These are phyloP conservation scores for Tetracladium setigerum DNA, from an alignment of 495 filamentous ascomycete genomes.

Conservation along the genomic window DNA sequence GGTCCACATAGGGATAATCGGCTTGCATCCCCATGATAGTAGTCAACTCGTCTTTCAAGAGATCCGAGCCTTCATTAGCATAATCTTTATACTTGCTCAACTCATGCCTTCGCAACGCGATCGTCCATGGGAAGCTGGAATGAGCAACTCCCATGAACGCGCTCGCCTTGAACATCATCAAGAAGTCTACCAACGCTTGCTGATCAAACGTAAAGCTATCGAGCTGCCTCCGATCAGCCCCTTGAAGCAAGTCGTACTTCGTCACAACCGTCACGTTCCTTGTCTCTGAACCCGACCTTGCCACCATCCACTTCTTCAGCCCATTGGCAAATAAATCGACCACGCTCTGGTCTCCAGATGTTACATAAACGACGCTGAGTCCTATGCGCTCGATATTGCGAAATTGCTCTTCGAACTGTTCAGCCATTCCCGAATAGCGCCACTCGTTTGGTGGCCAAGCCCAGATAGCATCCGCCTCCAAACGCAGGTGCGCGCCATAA, in stretches of 20 bases:
- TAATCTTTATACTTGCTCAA: too few species aligned
- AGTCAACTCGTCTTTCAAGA: too few species aligned
- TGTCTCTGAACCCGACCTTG: not conserved
- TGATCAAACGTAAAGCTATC: slow-evolving; percentile 14
- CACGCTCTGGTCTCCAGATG: too few species aligned
- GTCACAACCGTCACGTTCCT: slow-evolving; percentile 12
- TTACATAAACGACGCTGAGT: slow-evolving; percentile 12
- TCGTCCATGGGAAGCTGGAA: slow-evolving; percentile 19
- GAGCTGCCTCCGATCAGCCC: slow-evolving; percentile 6
- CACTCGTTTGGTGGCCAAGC: slow-evolving; percentile 14
- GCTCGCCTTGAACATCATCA: slow-evolving; percentile 14
- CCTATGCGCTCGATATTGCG: slow-evolving; percentile 9
- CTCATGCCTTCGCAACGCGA: slow-evolving; percentile 17
- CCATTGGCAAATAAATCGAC: too few species aligned
- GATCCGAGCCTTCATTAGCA: too few species aligned
- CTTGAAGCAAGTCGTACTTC: slow-evolving; percentile 14
- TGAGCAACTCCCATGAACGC: slow-evolving; percentile 19
- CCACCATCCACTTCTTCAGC: too few species aligned
- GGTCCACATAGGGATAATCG: too few species aligned
- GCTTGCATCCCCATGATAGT: too few species aligned
- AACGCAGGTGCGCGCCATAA: slow-evolving; percentile 17
- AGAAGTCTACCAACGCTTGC: slow-evolving; percentile 18
- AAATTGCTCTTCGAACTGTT: slow-evolving; percentile 1
- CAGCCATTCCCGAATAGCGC: slow-evolving; percentile 10
- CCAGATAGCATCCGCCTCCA: slow-evolving; percentile 15